A percentile compares a stretch with the other conserved stretches of the same genome.
Conservation (phyloP, 1,284 basidiomycete species). For the Inonotus hispidus region DNA sequence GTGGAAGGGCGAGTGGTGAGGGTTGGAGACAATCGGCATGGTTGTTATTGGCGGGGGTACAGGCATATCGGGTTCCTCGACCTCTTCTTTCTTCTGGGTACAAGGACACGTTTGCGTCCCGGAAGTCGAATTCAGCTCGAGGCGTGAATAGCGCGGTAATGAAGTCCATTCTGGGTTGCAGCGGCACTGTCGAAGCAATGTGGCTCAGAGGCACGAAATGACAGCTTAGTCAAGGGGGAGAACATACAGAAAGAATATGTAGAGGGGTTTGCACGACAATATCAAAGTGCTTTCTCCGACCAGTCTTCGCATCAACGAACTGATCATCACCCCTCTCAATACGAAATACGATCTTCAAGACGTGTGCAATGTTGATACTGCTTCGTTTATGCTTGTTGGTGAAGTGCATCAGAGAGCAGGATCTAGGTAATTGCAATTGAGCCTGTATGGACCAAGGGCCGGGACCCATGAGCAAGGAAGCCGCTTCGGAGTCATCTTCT, state of each 20-base stretch:
- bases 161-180: conserved; percentile 76
- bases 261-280: conserved; percentile 86
- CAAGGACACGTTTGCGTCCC: conserved; percentile 43
- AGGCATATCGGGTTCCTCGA: background rate
- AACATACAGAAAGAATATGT: conserved; percentile 71
- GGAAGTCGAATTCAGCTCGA: conserved; percentile 31
- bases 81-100: conserved; percentile 19
- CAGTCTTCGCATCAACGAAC: conserved; percentile 58
- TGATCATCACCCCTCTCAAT: conserved; percentile 77
- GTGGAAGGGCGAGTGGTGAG: background rate
- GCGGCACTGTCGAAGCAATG: conserved; percentile 49
- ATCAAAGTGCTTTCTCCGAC: conserved; percentile 80
- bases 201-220: background rate
- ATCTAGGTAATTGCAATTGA: conserved; percentile 50
- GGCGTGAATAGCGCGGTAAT: conserved; percentile 63
- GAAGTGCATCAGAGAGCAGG: conserved; percentile 60
- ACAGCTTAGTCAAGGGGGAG: background rate
- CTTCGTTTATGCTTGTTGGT: conserved; percentile 81
- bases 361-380: conserved; percentile 77
- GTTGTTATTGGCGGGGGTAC: conserved; percentile 6
- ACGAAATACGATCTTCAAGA: conserved; percentile 79
- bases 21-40: background rate
- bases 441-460: conserved; percentile 69
- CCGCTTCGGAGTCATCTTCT: conserved; percentile 39
- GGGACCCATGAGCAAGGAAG: conserved; percentile 63